Percentiles rank a stretch among this genome's conserved stretches.
Evolutionary conservation across 2,329 filamentous ascomycete species (phyloP).

Genomic region (Geosmithia putterillii): DNA sequence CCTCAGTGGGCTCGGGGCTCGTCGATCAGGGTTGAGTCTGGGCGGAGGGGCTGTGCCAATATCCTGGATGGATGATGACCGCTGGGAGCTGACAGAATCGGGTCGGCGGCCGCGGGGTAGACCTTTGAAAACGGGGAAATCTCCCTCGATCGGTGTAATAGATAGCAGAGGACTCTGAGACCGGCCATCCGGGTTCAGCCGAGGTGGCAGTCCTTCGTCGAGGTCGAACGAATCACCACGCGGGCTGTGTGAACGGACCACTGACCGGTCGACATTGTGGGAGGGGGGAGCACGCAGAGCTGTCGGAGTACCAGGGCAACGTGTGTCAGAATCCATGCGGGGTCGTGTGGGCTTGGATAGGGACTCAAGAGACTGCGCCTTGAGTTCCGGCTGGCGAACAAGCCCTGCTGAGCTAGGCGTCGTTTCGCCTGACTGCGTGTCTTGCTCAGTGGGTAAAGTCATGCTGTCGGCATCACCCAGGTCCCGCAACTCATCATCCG

Average conservation of each 20-base stretch:
- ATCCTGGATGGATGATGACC: not conserved
- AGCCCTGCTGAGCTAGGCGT: not conserved
- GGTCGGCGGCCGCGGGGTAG: slow-evolving; percentile 20
- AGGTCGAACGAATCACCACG: not conserved
- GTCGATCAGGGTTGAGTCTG: slow-evolving; percentile 4
- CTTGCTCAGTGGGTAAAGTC: not conserved
- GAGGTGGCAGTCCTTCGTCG: slow-evolving; percentile 3
- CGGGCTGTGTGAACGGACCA: not conserved
- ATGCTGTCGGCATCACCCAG: not conserved
- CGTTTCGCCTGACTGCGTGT: not conserved
- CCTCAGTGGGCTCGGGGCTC: slow-evolving; percentile 11
- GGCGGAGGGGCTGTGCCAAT: slow-evolving; percentile 3
- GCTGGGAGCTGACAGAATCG: not conserved
- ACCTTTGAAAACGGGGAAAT: slow-evolving; percentile 19
- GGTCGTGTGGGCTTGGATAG: slow-evolving; percentile 1
- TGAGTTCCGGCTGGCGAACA: not conserved
- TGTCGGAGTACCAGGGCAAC: slow-evolving; percentile 2
- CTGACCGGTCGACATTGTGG: not conserved
- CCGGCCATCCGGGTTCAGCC: slow-evolving; percentile 4
- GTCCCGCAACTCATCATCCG: not conserved
- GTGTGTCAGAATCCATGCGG: slow-evolving; percentile 3
- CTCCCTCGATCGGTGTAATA: slow-evolving; percentile 14
- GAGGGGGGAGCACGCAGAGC: slow-evolving; percentile 2
- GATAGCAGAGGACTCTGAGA: slow-evolving; percentile 11
- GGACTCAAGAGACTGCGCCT: not conserved